phyloP scores from a whole-genome alignment of 1,139 yeast species.

The Magnusiomyces sp. region DNA sequence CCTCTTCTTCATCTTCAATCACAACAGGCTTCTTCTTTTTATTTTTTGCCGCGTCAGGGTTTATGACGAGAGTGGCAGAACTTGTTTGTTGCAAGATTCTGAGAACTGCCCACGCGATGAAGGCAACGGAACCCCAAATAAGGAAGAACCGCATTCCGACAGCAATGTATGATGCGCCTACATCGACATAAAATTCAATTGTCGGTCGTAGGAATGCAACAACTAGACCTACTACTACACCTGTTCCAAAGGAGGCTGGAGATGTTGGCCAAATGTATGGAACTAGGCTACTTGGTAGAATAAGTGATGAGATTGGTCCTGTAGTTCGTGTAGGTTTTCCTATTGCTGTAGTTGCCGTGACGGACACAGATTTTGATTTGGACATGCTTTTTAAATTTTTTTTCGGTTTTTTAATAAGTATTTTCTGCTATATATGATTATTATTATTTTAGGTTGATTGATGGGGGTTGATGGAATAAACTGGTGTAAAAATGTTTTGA shows the following conservation, averaged over 20 bases:
- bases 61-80: conserved; percentile 11
- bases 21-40: conserved; percentile 1
- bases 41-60: conserved; percentile 3
- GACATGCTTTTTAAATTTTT: background rate
- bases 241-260: conserved; percentile 25
- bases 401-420: too few species aligned
- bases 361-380: conserved; percentile 6
- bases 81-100: conserved; percentile 15
- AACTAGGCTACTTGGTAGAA: conserved; percentile 16
- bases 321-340: conserved; percentile 8
- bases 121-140: conserved; percentile 22
- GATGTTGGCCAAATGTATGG: conserved; percentile 22
- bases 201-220: conserved; percentile 21
- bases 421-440: too few species aligned
- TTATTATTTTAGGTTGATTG: background rate
- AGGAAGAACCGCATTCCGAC: conserved; percentile 18
- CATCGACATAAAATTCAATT: conserved; percentile 22
- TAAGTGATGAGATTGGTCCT: conserved; percentile 12
- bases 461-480: conserved; percentile 3
- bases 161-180: conserved; percentile 21
- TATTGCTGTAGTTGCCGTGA: conserved; percentile 11
- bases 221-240: conserved; percentile 21
- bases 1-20: background rate
- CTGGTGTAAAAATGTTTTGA: too few species aligned
- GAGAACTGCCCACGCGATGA: conserved; percentile 19